Evolutionary conservation across 73 alveolate genomes (phyloP).

Genomic region (Urostyla sp.): DNA sequence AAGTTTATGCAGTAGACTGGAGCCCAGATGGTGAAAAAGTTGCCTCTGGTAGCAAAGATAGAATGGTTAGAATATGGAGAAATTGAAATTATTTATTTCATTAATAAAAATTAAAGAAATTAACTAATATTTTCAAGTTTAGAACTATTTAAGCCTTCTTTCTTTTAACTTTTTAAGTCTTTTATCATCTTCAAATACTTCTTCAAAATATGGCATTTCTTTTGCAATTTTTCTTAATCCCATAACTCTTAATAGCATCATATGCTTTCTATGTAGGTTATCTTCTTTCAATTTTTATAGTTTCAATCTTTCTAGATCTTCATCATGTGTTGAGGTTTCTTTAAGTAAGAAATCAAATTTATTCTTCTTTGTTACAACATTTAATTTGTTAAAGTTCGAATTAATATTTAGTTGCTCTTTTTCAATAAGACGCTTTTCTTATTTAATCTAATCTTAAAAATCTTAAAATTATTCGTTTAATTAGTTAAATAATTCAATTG

Average conservation of each 20-base stretch:
- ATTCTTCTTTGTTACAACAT: background rate
- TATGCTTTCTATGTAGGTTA: conserved; percentile 9
- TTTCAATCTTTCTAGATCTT: conserved; percentile 21
- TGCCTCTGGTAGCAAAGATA: conserved; percentile 98
- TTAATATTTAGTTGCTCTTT: no score
- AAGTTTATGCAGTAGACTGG: conserved; percentile 99
- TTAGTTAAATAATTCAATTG: no score
- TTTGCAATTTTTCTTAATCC: conserved; percentile 22
- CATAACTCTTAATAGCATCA: conserved; percentile 32
- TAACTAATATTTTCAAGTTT: background rate
- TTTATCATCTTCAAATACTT: background rate
- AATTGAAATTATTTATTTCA: conserved; percentile 64
- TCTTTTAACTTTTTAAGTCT: background rate
- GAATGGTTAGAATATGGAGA: conserved; percentile 95
- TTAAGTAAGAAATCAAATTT: conserved; percentile 1
- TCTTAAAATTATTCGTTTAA: no score
- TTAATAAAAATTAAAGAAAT: background rate
- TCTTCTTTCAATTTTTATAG: conserved; percentile 38
- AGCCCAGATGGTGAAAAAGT: conserved; percentile 99
- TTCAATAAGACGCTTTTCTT: no score
- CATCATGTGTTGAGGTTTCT: conserved; percentile 25
- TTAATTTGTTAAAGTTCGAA: no score
- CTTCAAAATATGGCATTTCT: conserved; percentile 3
- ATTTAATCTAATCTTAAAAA: no score
- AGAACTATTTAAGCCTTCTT: background rate